Percentiles rank a stretch among this genome's conserved stretches.
Evolutionary conservation across 164 flowering plant species (phyloP).

Genomic region (Vitis riparia): DNA sequence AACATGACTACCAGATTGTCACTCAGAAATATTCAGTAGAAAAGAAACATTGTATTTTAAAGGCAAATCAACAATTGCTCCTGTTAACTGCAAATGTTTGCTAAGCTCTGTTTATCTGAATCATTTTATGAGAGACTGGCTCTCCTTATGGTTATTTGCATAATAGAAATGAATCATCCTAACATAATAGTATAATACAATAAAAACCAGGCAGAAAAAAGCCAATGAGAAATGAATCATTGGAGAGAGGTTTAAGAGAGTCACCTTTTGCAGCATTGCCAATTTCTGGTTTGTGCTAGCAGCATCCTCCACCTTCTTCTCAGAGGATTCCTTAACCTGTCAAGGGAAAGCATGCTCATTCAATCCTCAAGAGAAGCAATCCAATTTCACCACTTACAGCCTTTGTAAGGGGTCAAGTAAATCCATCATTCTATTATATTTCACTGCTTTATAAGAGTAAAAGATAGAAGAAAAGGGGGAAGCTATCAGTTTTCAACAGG

Average conservation of each 20-base stretch:
- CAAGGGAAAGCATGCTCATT: conserved; percentile 5
- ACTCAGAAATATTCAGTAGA: too few species aligned
- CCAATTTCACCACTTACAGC: not conserved
- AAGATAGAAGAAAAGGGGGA: not conserved
- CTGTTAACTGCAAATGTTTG: not conserved
- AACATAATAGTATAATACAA: not conserved
- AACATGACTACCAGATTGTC: too few species aligned
- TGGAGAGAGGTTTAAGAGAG: not conserved
- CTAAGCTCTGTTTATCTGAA: too few species aligned
- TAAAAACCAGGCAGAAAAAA: not conserved
- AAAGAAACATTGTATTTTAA: too few species aligned
- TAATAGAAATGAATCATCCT: not conserved
- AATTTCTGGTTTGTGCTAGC: conserved; percentile 29
- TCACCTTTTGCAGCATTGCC: conserved; percentile 56
- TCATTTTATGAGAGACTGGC: too few species aligned
- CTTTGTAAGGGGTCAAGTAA: too few species aligned
- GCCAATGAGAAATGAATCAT: not conserved
- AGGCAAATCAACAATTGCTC: not conserved
- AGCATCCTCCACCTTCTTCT: conserved; percentile 32
- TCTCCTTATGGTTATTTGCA: not conserved
- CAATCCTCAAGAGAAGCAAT: not conserved
- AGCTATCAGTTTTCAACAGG: too few species aligned
- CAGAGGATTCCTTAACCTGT: conserved; percentile 44
- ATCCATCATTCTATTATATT: too few species aligned
- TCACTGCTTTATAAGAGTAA: too few species aligned